phyloP scores from a whole-genome alignment of 805 yeast genomes.

The Nakazawaea pomicola region DNA sequence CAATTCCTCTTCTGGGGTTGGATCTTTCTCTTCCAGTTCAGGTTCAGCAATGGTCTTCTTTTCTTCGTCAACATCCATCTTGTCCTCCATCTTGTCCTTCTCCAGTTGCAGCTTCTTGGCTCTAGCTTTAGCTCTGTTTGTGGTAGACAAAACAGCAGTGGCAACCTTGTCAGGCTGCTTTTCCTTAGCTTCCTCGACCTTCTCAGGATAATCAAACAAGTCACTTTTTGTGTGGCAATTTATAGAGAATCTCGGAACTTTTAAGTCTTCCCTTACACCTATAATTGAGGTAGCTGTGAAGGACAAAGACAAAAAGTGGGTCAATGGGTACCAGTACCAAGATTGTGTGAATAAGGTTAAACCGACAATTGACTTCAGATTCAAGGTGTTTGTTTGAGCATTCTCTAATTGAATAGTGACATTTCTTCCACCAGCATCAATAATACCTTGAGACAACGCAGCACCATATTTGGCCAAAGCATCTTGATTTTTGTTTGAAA shows the following conservation, averaged over 20 bases:
- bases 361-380: slow-evolving; percentile 89
- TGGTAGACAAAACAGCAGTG: slow-evolving; percentile 91
- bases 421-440: slow-evolving; percentile 98
- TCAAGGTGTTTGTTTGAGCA: slow-evolving; percentile 81
- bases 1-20: slow-evolving; percentile 11
- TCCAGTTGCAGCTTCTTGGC: slow-evolving; percentile 61
- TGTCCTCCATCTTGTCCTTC: slow-evolving; percentile 48
- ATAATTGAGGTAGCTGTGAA: slow-evolving; percentile 89
- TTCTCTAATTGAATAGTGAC: slow-evolving; percentile 92
- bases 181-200: slow-evolving; percentile 69
- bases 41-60: slow-evolving; percentile 14
- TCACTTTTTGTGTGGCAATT: slow-evolving; percentile 79
- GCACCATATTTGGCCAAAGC: slow-evolving; percentile 98
- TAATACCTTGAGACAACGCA: slow-evolving; percentile 92
- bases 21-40: slow-evolving; percentile 13
- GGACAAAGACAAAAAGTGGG: slow-evolving; percentile 88
- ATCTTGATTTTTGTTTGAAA: slow-evolving; percentile 87
- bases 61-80: slow-evolving; percentile 37
- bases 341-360: slow-evolving; percentile 84
- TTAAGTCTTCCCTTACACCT: slow-evolving; percentile 81
- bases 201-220: slow-evolving; percentile 85
- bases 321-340: slow-evolving; percentile 98
- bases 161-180: slow-evolving; percentile 85
- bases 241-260: slow-evolving; percentile 78
- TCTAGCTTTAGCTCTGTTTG: slow-evolving; percentile 90